These are phyloP conservation scores for Ceratobasidium sp. DNA, from an alignment of 1,284 basidiomycete species.

Conservation along the genomic window DNA sequence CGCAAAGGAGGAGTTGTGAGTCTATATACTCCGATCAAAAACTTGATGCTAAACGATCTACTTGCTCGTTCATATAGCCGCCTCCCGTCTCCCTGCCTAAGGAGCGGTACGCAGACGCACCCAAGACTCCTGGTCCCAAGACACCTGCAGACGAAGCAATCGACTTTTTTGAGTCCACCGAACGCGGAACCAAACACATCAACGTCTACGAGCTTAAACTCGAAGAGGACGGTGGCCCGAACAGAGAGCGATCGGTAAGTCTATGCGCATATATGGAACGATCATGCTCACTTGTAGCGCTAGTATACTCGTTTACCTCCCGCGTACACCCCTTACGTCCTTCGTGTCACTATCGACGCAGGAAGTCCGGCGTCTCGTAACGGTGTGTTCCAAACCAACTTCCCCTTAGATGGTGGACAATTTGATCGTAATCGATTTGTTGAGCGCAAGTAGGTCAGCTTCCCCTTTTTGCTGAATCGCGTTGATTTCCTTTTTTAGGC, in stretches of 20 bases:
- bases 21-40: background rate
- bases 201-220: constrained; percentile 86
- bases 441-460: constrained; percentile 74
- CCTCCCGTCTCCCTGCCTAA: constrained; percentile 10
- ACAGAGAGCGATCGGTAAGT: constrained; percentile 82
- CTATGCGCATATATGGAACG: constrained; percentile 28
- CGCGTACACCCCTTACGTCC: constrained; percentile 86
- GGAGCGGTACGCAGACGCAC: constrained; percentile 34
- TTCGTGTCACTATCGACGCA: constrained; percentile 88
- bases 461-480: background rate
- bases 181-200: constrained; percentile 69
- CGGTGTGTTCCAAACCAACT: constrained; percentile 93
- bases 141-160: constrained; percentile 93
- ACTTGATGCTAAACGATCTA: background rate
- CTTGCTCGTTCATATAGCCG: background rate
- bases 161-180: constrained; percentile 79
- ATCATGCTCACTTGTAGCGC: constrained; percentile 44
- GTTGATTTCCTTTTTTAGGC: constrained; percentile 57
- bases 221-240: constrained; percentile 89
- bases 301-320: constrained; percentile 96
- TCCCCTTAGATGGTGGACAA: constrained; percentile 87
- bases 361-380: constrained; percentile 89
- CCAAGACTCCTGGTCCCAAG: constrained; percentile 65
- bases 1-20: constrained; percentile 4
- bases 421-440: constrained; percentile 83